Percentiles rank a stretch among this genome's conserved stretches.
Evolutionary conservation across 2,329 filamentous ascomycete species (phyloP).

Genomic region (Pezicula radicicola): DNA sequence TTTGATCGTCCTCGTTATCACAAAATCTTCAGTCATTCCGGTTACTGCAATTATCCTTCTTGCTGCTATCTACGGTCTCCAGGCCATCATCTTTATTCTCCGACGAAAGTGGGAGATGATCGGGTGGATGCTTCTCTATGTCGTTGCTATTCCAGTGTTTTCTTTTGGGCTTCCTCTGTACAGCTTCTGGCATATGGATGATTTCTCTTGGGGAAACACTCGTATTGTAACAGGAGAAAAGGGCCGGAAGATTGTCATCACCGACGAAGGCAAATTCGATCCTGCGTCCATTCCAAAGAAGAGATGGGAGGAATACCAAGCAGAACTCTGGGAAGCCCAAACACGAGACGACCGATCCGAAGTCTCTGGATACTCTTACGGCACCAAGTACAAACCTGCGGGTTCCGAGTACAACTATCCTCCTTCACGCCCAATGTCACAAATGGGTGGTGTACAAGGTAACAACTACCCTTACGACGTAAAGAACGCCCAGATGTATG

Average conservation of each 20-base stretch:
- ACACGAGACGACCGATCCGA: slow-evolving; percentile 78
- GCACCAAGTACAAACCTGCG: slow-evolving; percentile 67
- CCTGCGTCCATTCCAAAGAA: slow-evolving; percentile 90
- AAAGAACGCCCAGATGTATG: slow-evolving; percentile 30
- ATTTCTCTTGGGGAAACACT: slow-evolving; percentile 99
- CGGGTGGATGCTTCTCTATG: slow-evolving; percentile 97
- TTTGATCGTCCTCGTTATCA: slow-evolving; percentile 71
- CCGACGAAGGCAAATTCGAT: slow-evolving; percentile 98
- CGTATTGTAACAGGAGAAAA: slow-evolving; percentile 94
- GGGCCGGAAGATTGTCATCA: slow-evolving; percentile 87
- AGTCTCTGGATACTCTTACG: slow-evolving; percentile 91
- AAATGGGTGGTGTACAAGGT: slow-evolving; percentile 21
- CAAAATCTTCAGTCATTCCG: slow-evolving; percentile 64
- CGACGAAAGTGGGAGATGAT: slow-evolving; percentile 99
- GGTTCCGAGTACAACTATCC: slow-evolving; percentile 68
- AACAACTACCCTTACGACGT: slow-evolving; percentile 21
- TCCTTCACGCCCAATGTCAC: slow-evolving; percentile 47
- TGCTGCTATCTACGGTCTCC: slow-evolving; percentile 93
- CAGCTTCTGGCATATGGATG: slow-evolving; percentile 99
- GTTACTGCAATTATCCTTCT: slow-evolving; percentile 86
- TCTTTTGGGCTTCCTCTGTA: slow-evolving; percentile 87
- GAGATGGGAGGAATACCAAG: slow-evolving; percentile 99
- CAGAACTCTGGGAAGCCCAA: slow-evolving; percentile 93
- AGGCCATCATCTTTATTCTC: slow-evolving; percentile 94
- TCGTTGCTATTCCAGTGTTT: slow-evolving; percentile 88